These are phyloP conservation scores for Penicillium paxilli DNA, from an alignment of 495 filamentous ascomycete genomes.

Conservation along the genomic window DNA sequence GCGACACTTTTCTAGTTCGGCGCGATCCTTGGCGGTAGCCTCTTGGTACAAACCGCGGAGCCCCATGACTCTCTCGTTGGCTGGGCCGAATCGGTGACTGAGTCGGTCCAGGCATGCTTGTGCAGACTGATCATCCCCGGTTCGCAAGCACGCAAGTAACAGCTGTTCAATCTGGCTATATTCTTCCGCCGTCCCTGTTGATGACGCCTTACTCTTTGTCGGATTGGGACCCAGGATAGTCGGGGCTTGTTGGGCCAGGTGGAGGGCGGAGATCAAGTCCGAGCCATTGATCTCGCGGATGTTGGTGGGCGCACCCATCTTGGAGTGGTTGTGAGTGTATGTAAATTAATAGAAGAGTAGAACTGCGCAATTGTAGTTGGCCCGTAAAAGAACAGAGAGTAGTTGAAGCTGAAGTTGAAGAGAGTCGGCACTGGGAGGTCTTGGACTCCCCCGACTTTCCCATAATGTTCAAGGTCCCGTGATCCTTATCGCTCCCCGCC, in stretches of 20 bases:
- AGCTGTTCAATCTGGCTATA: slow-evolving; percentile 87
- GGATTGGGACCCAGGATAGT: slow-evolving; percentile 57
- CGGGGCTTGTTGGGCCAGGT: slow-evolving; percentile 77
- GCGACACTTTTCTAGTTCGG: slow-evolving; percentile 65
- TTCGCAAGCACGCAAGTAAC: slow-evolving; percentile 78
- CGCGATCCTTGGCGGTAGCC: slow-evolving; percentile 66
- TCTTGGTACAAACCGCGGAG: slow-evolving; percentile 83
- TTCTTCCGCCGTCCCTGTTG: slow-evolving; percentile 66
- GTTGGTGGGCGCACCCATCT: slow-evolving; percentile 20
- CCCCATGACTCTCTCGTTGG: slow-evolving; percentile 82
- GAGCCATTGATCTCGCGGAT: slow-evolving; percentile 28
- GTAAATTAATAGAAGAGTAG: not conserved
- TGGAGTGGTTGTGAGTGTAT: not conserved
- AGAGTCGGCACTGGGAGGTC: no score
- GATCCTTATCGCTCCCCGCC: slow-evolving; percentile 25
- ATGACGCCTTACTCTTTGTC: slow-evolving; percentile 41
- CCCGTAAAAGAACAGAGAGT: not conserved
- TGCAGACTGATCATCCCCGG: slow-evolving; percentile 78
- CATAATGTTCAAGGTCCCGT: slow-evolving; percentile 24
- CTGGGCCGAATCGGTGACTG: slow-evolving; percentile 72
- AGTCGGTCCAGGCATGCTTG: slow-evolving; percentile 70
- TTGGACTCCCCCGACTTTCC: no score
- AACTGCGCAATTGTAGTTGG: no score
- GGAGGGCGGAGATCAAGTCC: slow-evolving; percentile 55
- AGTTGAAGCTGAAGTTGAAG: no score